These are phyloP conservation scores for Dicorynia guianensis DNA, from an alignment of 306 rosid genomes.

Conservation along the genomic window DNA sequence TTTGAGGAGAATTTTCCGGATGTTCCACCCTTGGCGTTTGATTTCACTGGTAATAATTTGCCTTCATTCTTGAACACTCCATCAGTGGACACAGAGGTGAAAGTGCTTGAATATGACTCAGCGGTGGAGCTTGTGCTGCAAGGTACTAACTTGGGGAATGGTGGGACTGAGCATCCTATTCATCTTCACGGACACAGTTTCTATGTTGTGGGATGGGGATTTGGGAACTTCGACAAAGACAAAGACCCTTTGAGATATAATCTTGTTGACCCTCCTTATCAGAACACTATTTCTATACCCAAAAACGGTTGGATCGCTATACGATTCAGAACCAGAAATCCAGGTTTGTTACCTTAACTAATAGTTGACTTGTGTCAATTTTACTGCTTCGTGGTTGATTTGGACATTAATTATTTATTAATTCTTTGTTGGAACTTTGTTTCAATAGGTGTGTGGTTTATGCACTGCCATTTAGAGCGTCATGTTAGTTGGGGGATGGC, in stretches of 20 bases:
- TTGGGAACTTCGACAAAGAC: slow-evolving; percentile 52
- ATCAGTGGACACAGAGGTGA: slow-evolving; percentile 22
- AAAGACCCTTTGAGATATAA: slow-evolving; percentile 48
- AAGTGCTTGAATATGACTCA: slow-evolving; percentile 20
- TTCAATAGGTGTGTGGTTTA: slow-evolving; percentile 58
- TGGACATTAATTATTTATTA: too few relatives aligned
- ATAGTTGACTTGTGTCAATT: too few relatives aligned
- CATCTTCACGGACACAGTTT: slow-evolving; percentile 57
- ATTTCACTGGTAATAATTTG: slow-evolving; percentile 42
- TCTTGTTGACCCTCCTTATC: slow-evolving; percentile 52
- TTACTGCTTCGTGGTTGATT: too few relatives aligned
- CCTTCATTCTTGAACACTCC: slow-evolving; percentile 8
- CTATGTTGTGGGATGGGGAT: slow-evolving; percentile 53
- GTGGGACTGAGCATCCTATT: slow-evolving; percentile 22
- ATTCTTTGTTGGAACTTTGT: too few relatives aligned
- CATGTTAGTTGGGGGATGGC: slow-evolving; percentile 68
- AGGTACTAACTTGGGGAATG: slow-evolving; percentile 33
- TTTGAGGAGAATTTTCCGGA: slow-evolving; percentile 38
- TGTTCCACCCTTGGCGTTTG: slow-evolving; percentile 42
- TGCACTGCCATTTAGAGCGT: slow-evolving; percentile 65
- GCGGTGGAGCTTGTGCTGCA: slow-evolving; percentile 49
- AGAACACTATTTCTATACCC: slow-evolving; percentile 52
- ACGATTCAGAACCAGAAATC: slow-evolving; percentile 3
- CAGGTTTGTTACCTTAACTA: not conserved
- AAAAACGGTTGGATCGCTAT: slow-evolving; percentile 44